Base-by-base conservation (phyloP, 768 basidiomycete genomes). In the Chalciporus piperatus region DNA sequence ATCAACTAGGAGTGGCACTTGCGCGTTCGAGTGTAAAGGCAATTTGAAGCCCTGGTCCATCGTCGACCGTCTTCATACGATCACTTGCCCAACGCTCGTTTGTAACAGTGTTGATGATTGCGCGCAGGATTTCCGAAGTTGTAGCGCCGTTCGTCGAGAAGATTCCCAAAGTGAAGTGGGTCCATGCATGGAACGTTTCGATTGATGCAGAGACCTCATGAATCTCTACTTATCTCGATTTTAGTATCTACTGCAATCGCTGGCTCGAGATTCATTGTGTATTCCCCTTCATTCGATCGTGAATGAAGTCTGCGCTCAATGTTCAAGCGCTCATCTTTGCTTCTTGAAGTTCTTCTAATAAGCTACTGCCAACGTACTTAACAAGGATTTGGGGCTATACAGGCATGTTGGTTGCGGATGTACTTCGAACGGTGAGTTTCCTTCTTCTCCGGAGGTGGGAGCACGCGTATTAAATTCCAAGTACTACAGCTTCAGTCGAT, bases 161-260 rank as follows among this genome's bases (percentile, higher is more conserved):
- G 0, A 63, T 68, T 13, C 60, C 61, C 7, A 70, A 63, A 41
- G 58, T 70, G 16, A 72, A 72, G 38, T 72, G 70, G 69, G 61
- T 70, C 8, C 86, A 87, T 63, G 82, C 86, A 11, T 89, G 83
- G 83, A 90, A 89, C 75, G 79, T 43, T 89, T 90, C 64, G 80
- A 87, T 53, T 67, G 35, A 37, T 16, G 16, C 2, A n/a, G n/a
- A 37, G 35, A n/a, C 32, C 32, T n/a, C n/a, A n/a, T n/a, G n/a
- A n/a, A n/a, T n/a, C n/a, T 27, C 27, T 27, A 37, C 10, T 10
- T 37, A n/a, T 37, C 35, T 37, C 10, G n/a, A n/a, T 37, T 6
- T n/a, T 4, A 14, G 35, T 37, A 37, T 37, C 35, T 37, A n/a
- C 35, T 37, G 16, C 1, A 16, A 37, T 10, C 35, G 16, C 35